A percentile compares a stretch with the other conserved stretches of the same genome.
Evolutionary conservation across 2,329 filamentous ascomycete species (phyloP).

Genomic region (Phyllosticta citribraziliensis): DNA sequence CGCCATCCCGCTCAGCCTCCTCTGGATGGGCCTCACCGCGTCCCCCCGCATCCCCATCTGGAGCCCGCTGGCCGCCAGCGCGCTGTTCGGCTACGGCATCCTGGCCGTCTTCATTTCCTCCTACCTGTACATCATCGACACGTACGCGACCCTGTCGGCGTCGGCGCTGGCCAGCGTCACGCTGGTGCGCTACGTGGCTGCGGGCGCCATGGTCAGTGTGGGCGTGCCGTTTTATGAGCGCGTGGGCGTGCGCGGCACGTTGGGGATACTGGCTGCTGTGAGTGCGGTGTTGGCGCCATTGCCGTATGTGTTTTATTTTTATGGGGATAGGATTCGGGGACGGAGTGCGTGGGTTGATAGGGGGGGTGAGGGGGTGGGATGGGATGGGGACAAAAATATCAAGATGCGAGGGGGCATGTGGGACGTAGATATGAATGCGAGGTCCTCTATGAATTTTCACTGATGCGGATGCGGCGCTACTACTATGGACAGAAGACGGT

Average conservation of each 20-base stretch:
- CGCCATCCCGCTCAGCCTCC: constrained; percentile 35
- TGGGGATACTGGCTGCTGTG: constrained; percentile 30
- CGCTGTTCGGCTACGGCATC: constrained; percentile 28
- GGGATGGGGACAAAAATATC: too few relatives aligned
- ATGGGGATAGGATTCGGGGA: constrained; percentile 14
- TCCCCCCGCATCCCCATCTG: constrained; percentile 35
- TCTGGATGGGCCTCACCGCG: constrained; percentile 43
- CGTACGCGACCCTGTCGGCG: constrained; percentile 32
- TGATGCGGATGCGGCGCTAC: too few relatives aligned
- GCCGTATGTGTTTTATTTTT: constrained; percentile 26
- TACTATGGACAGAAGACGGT: too few relatives aligned
- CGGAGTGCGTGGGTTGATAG: not conserved
- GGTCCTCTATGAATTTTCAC: too few relatives aligned
- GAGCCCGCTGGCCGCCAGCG: constrained; percentile 17
- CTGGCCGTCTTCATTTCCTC: constrained; percentile 34
- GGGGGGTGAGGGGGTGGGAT: too few relatives aligned
- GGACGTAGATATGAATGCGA: too few relatives aligned
- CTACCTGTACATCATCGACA: constrained; percentile 28
- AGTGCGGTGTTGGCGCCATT: constrained; percentile 22
- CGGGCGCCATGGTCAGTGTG: constrained; percentile 30
- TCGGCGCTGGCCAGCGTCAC: constrained; percentile 29
- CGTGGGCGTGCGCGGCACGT: constrained; percentile 33
- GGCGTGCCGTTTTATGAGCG: constrained; percentile 29
- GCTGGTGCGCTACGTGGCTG: constrained; percentile 21
- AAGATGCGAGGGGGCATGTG: too few relatives aligned